Percentiles rank a stretch among this genome's conserved stretches.
Conservation (phyloP, 2,329 filamentous ascomycete genomes). For the Colletotrichum sp. region DNA sequence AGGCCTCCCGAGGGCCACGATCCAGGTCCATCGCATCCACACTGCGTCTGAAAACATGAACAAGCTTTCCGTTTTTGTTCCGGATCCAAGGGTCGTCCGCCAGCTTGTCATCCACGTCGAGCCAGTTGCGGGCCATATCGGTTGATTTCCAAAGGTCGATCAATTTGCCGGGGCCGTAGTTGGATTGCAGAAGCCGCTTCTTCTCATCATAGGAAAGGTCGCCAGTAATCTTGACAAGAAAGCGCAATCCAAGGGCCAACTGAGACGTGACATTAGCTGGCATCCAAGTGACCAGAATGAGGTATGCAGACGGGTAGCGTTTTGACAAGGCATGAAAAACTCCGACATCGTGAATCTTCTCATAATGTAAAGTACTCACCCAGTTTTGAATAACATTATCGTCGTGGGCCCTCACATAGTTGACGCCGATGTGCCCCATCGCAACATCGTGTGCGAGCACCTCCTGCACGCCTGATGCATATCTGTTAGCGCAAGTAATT, state of each 20-base stretch:
- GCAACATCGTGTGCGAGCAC: not conserved
- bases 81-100: not conserved
- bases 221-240: not conserved
- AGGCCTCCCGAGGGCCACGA: not conserved
- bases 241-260: rapidly evolving
- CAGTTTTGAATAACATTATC: not conserved
- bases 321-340: no score
- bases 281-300: not conserved
- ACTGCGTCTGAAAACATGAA: not conserved
- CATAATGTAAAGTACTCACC: not conserved
- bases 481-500: rapidly evolving
- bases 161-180: rapidly evolving
- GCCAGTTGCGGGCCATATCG: rapidly evolving
- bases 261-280: rapidly evolving
- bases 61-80: rapidly evolving
- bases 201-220: not conserved
- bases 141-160: rapidly evolving
- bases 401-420: not conserved
- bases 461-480: rapidly evolving
- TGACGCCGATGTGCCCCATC: rapidly evolving
- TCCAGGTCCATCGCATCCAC: not conserved
- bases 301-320: no score
- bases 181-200: not conserved
- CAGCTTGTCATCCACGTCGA: not conserved
- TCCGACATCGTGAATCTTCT: no score